Base-by-base conservation (phyloP, 768 basidiomycete species). In the Cystobasidium ongulense region DNA sequence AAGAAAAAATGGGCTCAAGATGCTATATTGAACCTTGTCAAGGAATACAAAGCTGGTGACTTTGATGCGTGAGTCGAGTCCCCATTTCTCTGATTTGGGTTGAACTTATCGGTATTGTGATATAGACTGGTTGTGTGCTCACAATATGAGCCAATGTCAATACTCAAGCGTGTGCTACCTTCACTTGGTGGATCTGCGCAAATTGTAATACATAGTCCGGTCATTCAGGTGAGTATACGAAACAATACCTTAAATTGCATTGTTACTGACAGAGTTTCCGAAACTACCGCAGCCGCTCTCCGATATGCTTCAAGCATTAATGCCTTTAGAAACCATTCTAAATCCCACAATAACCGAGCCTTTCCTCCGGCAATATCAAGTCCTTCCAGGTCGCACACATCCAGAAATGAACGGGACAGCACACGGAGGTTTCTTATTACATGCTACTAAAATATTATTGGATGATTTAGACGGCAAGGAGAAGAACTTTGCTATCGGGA, bases 371-470 rank as follows among this genome's bases (percentile, higher is more conserved):
- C 86, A 87, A 75, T 99, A 98, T 82, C 95, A 98, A 80, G 88
- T 93, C 18, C 84, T 99, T n/a, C 96, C 96, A 27, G 95, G 96
- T 27, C 86, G 96, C 39, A 95, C 91, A 46, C 96, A 99, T 82
- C 96, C 96, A 1, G 87, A 86, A 76, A 98, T 99, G 96, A 88
- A 85, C 71, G 90, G 88, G 73, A 89, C 90, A 25, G 91, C 91
- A 13, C 88, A 89, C 0, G 94, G 92, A 17, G 95, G 96, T 0
- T 96, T 87, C 81, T 82, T 98, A 53, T 84, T 97, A 35, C 88
- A 90, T 79, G 86, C 88, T 21, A 88, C 87, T n/a, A 91, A 91
- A 86, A 87, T 97, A 89, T 29, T 67, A 17, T 15, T 38, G 5
- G 65, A 74, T 21, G 71, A 33, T 21, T 11, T 35, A 25, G 62